Evolutionary conservation across 345 rosid genomes (phyloP).

Genomic region (Limnanthes douglasii): DNA sequence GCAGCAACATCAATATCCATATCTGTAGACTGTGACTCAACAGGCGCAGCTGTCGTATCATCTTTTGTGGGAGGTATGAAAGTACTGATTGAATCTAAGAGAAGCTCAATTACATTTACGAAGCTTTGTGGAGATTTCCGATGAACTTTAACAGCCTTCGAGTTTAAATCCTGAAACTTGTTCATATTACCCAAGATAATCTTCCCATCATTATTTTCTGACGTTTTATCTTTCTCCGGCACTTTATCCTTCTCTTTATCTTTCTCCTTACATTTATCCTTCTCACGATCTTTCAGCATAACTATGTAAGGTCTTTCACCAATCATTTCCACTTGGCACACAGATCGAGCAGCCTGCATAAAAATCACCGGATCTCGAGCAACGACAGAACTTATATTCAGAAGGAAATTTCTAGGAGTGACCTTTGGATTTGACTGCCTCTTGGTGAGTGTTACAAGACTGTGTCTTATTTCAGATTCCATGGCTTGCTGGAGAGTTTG

Average conservation of each 20-base stretch:
- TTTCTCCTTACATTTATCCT: slow-evolving; percentile 59
- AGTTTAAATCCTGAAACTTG: slow-evolving; percentile 27
- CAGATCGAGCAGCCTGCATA: slow-evolving; percentile 65
- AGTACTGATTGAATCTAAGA: slow-evolving; percentile 48
- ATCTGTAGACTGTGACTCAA: slow-evolving; percentile 38
- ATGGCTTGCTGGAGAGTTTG: slow-evolving; percentile 94
- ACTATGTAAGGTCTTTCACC: slow-evolving; percentile 87
- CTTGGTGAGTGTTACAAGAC: slow-evolving; percentile 59
- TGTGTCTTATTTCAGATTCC: slow-evolving; percentile 92
- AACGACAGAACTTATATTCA: slow-evolving; percentile 57
- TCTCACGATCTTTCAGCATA: slow-evolving; percentile 81
- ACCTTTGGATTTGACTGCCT: slow-evolving; percentile 79
- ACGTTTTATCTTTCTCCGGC: slow-evolving; percentile 46
- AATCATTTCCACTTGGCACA: slow-evolving; percentile 90
- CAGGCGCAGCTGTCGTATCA: slow-evolving; percentile 24
- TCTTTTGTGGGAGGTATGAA: slow-evolving; percentile 56
- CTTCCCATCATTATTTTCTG: slow-evolving; percentile 45
- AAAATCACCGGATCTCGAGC: slow-evolving; percentile 75
- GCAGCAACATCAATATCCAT: slow-evolving; percentile 90
- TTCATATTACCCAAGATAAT: slow-evolving; percentile 22
- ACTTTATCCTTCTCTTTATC: slow-evolving; percentile 55
- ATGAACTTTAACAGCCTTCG: slow-evolving; percentile 56
- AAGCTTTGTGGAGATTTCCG: slow-evolving; percentile 78
- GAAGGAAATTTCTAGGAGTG: slow-evolving; percentile 62
- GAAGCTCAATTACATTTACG: slow-evolving; percentile 68